Conservation (phyloP, 2,329 filamentous ascomycete species). For the Mycosphaerelloides madeirae region DNA sequence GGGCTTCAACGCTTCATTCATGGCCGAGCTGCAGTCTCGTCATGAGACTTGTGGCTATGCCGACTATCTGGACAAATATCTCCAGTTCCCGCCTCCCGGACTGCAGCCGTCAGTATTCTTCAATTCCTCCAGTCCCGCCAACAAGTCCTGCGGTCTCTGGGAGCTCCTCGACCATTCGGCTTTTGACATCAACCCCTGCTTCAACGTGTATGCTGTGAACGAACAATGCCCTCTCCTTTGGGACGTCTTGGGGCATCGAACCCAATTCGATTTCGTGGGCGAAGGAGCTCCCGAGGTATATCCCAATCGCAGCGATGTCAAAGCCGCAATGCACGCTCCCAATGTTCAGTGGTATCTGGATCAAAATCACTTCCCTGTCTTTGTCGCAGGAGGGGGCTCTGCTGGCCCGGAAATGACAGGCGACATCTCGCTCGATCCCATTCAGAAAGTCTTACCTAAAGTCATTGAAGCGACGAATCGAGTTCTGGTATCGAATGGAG, state of each 20-base stretch:
- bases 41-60: conserved; percentile 34
- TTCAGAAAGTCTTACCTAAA: conserved; percentile 10
- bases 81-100: conserved; percentile 32
- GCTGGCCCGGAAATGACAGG: conserved; percentile 1
- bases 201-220: no score
- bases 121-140: conserved; percentile 28
- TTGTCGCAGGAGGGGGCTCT: conserved; percentile 13
- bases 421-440: not conserved
- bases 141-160: conserved; percentile 30
- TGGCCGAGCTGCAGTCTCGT: no score
- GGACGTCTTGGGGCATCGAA: no score
- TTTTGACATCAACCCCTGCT: no score
- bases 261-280: no score
- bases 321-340: no score
- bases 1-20: no score
- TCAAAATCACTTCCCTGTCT: conserved; percentile 40
- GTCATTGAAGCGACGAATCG: conserved; percentile 31
- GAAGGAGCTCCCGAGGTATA: no score
- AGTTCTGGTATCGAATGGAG: conserved; percentile 27
- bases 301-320: no score
- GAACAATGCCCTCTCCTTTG: no score
- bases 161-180: no score
- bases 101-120: conserved; percentile 5
- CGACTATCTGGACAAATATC: conserved; percentile 47
- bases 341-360: no score